Evolutionary conservation across 176 grass and related monocot genomes (phyloP).

Genomic region (Guadua angustifolia): DNA sequence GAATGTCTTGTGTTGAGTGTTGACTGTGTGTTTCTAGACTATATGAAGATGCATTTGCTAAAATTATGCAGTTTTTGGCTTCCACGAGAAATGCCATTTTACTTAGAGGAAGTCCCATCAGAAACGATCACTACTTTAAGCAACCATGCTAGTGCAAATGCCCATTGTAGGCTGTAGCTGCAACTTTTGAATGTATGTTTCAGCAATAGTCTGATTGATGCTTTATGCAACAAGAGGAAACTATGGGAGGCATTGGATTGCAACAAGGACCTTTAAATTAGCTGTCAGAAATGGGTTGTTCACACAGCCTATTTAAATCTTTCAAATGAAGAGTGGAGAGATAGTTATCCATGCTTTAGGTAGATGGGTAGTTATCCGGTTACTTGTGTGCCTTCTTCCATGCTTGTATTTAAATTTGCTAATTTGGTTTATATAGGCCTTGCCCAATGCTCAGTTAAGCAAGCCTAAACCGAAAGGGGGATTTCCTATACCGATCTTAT

Average conservation of each 20-base stretch:
- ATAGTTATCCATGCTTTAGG: neutral
- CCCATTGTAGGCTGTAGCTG: neutral
- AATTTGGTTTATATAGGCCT: neutral
- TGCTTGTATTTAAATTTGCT: neutral
- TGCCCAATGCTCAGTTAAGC: neutral
- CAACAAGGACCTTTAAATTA: neutral
- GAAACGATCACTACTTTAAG: neutral
- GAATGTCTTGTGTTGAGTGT: constrained; percentile 5
- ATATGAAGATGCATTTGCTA: neutral
- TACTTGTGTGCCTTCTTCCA: neutral
- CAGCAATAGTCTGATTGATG: neutral
- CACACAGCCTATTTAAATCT: neutral
- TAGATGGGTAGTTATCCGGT: neutral
- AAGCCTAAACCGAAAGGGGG: neutral
- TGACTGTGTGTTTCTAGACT: constrained; percentile 13
- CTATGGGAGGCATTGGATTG: neutral
- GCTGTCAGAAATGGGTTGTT: neutral
- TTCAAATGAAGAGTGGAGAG: neutral
- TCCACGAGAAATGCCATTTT: neutral
- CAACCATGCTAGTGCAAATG: neutral
- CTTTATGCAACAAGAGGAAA: neutral
- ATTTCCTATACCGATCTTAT: neutral
- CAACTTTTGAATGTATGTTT: neutral
- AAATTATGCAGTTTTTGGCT: neutral
- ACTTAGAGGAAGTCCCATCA: neutral